Conservation (phyloP, 192 early-diverging fungal species). For the Backusella tuberculispora region DNA sequence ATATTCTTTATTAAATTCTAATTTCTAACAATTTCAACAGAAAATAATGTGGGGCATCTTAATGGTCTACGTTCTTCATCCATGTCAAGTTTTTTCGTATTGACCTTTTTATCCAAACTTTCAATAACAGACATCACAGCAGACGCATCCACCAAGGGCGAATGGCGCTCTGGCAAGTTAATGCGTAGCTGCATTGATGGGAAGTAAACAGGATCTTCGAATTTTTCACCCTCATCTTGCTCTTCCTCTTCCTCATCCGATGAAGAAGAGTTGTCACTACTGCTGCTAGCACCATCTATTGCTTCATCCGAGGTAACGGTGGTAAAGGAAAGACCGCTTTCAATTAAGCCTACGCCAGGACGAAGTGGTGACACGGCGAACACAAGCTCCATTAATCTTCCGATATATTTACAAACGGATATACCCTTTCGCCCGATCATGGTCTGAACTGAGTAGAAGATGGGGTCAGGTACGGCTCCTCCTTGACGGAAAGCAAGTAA, state of each 20-base stretch:
- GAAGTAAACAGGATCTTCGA: not conserved
- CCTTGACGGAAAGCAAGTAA: constrained; percentile 51
- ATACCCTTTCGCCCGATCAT: constrained; percentile 44
- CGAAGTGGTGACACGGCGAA: constrained; percentile 38
- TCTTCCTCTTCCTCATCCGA: not conserved
- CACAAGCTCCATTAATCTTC: constrained; percentile 38
- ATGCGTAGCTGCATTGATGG: constrained; percentile 4
- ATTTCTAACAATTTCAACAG: constrained; percentile 9
- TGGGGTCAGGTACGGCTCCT: constrained; percentile 50
- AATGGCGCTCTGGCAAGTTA: not conserved
- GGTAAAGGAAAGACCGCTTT: constrained; percentile 23
- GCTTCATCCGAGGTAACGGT: not conserved
- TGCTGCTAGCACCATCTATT: not conserved
- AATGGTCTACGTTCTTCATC: constrained; percentile 18
- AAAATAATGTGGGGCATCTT: constrained; percentile 6
- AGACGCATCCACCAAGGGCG: constrained; percentile 14
- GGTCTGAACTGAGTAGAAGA: constrained; percentile 43
- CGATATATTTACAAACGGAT: constrained; percentile 49
- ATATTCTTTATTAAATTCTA: not conserved
- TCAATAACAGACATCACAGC: constrained; percentile 26
- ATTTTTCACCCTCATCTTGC: not conserved
- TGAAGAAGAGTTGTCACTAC: not conserved
- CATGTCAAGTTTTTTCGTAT: constrained; percentile 22
- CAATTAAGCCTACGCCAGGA: constrained; percentile 25
- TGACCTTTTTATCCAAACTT: constrained; percentile 23